Evolutionary conservation across 257 asterid species (phyloP), one percentile per base, ranked within the genome.

Genomic region (Buddleja alternifolia): DNA sequence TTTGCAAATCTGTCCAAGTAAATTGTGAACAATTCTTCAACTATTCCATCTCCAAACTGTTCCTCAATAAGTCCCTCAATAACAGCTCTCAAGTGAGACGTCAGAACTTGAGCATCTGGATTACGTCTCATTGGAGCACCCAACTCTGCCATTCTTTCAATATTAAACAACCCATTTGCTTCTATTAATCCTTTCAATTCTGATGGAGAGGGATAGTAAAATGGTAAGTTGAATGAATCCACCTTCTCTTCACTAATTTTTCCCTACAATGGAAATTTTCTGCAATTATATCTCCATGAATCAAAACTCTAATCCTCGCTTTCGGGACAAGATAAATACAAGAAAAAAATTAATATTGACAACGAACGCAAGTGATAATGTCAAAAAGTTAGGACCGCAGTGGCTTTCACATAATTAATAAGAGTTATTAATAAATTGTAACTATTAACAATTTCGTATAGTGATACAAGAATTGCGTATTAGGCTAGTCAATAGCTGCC

Each of bases 151-250:
- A 80, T 25, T 63, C 47, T 80, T 54, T 67, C 81, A 0, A 88
- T 63, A 10, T 56, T 9, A 63, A 88, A 85, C 51, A 16, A 20
- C 4, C 87, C 92, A 56, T 81, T 84, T 34, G 69, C 77, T 64
- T 81, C 84, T 5, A 85, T 73, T 77, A 78, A 12, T 12, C 73
- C 58, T 78, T 83, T 73, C 75, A 88, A 16, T 67, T 85, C 86
- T 10, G 80, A 69, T 12, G 81, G 86, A 12, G 76, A 79, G 4
- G 89, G 82, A 42, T 77, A 81, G 15, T 85, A 87, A 36, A 83
- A 83, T 0, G 89, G 92, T 71, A 85, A 72, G 83, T 88, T 88
- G 78, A 85, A 85, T 0, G 78, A 69, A 48, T 83, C 87, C 75
- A 80, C 72, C 61, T 52, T 25, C 72, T 78, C 88, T 66, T 83